Base-by-base conservation (phyloP, 345 rosid genomes). In the Lepidium africanum region DNA sequence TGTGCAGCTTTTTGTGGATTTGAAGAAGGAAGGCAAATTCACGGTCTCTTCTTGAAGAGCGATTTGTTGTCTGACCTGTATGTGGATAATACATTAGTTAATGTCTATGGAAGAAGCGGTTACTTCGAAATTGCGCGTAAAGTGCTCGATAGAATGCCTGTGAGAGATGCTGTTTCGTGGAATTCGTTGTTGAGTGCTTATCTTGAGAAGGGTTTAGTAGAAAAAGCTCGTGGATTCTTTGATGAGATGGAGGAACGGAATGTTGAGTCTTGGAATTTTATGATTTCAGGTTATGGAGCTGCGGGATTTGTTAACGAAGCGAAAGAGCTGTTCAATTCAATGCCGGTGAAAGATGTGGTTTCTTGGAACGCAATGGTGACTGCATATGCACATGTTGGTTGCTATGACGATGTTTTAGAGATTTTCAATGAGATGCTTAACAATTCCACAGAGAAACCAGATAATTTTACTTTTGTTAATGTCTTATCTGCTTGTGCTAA, bases 211-310 rank as follows among this genome's bases (percentile, higher is more conserved):
- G 80, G 78, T 13, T 69, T 56, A 10, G 39, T 76, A 2, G 69
- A 63, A n/a, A 65, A 72, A 46, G 86, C 88, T 25, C 56, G 80
- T 27, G 71, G 9, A 10, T 17, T 82, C 57, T 82, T 78, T 27
- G 76, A 80, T 70, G 83, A 78, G 69, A 84, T 80, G 83, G 79
- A 70, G 37, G 81, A 78, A 50, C 65, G 75, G 73, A 81, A 71
- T 76, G 46, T 59, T 0, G 84, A 81, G 63, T 81, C 85, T 36
- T 81, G 85, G 85, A 81, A 79, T 43, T 79, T 79, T 76, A 81
- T 84, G 85, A 65, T 81, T 58, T 81, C 85, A 0, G 81, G 80
- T 32, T 84, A 74, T 53, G 57, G 71, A 3, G 61, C 57, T 49
- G 62, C 27, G 3, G 83, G 87, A 52, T 68, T 73, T 37, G 62